These are phyloP conservation scores for Aureobasidium lini DNA, from an alignment of 2,329 filamentous ascomycete genomes.

Conservation along the genomic window DNA sequence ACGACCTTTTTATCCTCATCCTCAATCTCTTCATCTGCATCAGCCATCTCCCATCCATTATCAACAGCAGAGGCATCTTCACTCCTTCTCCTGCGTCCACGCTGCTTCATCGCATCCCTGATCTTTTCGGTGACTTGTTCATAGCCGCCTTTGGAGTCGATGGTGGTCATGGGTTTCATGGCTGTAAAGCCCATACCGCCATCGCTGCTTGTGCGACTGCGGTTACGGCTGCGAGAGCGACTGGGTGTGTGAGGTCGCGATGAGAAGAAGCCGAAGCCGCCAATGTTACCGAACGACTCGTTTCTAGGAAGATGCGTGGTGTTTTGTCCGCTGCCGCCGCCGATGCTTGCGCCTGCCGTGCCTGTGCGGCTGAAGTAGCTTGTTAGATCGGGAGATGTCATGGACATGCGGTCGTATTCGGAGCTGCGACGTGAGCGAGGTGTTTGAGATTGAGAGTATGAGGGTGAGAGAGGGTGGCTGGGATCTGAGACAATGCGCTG, in stretches of 20 bases:
- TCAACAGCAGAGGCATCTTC: slow-evolving; percentile 20
- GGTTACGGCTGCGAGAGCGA: slow-evolving; percentile 61
- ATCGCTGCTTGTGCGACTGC: slow-evolving; percentile 48
- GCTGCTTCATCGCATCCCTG: slow-evolving; percentile 71
- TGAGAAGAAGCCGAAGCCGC: slow-evolving; percentile 81
- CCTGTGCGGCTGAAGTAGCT: slow-evolving; percentile 16
- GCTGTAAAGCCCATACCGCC: slow-evolving; percentile 48
- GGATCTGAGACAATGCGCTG: slow-evolving; percentile 60
- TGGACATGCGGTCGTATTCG: slow-evolving; percentile 16
- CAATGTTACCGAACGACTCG: slow-evolving; percentile 89
- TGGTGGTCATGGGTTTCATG: slow-evolving; percentile 60
- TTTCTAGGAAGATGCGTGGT: slow-evolving; percentile 65
- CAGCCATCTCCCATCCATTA: slow-evolving; percentile 21
- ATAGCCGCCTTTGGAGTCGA: slow-evolving; percentile 62
- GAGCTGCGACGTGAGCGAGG: slow-evolving; percentile 18
- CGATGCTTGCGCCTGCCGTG: slow-evolving; percentile 23
- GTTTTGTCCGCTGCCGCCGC: slow-evolving; percentile 32
- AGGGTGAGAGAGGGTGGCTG: slow-evolving; percentile 23
- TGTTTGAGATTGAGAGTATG: slow-evolving; percentile 21
- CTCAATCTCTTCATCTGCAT: slow-evolving; percentile 18
- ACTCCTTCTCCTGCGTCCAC: slow-evolving; percentile 56
- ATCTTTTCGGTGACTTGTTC: slow-evolving; percentile 81
- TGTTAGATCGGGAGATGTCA: slow-evolving; percentile 15
- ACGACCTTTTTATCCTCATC: slow-evolving; percentile 14
- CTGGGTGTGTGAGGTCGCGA: slow-evolving; percentile 78